Evolutionary conservation across 164 flowering plant species (phyloP), one percentile per base, ranked within the genome.

Genomic region (Vitis vinifera): DNA sequence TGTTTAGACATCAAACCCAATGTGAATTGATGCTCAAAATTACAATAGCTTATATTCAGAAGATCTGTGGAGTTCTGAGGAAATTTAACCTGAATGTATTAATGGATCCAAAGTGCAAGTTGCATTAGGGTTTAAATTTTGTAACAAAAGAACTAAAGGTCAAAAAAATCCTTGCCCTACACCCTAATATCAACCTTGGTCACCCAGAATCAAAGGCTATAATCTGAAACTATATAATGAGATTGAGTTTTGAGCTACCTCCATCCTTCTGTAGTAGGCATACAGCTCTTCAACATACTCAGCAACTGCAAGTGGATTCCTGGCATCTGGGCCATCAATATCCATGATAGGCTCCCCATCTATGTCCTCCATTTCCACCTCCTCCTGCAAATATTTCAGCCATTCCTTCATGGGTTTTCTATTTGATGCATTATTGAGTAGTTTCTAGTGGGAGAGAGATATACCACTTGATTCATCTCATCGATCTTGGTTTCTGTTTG

Each of bases 281-380:
- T 82, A 81, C 11, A 88, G 69, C 71, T 88, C 89, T 15, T 79
- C 85, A 19, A 88, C 81, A 66, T 88, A 88, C 0, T 87, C 91
- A 8, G 81, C 83, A 50, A 77, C 89, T 14, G 89, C 88, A 12
- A 87, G 83, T 8, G 88, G 82, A 63, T 88, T 78, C 68, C 79
- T 81, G 10, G 71, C 67, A 66, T 86, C 88, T 16, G 68, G 27
- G 61, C 79, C 70, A 68, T 88, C 91, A 29, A 88, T 86, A 55
- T 88, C 89, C 72, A 78, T 37, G 13, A 83, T 44, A 0, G 79
- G 76, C 50, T 82, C 87, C 55, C 85, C 80, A 68, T 64, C 62
- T 68, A 82, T 81, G 58, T 87, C 91, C 75, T 85, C 87, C 91
- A 85, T 87, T 65, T 82, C 89, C 53, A 87, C 80, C 76, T 87